A percentile compares a stretch with the other conserved stretches of the same genome.
Conservation (phyloP, 352 stramenopile genomes). For the Phytophthora megakarya region DNA sequence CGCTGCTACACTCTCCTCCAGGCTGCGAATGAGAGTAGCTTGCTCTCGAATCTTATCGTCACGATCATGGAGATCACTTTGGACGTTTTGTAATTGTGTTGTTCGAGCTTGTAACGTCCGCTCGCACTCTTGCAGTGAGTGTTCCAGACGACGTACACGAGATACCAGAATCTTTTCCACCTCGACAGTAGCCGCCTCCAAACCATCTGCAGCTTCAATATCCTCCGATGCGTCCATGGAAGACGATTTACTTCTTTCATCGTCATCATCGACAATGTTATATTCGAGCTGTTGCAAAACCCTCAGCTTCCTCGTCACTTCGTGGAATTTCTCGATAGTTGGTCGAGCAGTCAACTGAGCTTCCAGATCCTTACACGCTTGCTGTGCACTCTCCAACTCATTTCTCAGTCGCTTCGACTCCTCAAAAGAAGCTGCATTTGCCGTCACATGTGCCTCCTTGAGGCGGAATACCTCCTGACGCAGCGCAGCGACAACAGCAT, state of each 20-base stretch:
- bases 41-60: slow-evolving; percentile 58
- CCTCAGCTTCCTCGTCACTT: slow-evolving; percentile 89
- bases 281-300: slow-evolving; percentile 94
- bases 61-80: slow-evolving; percentile 41
- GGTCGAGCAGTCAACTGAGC: slow-evolving; percentile 62
- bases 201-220: slow-evolving; percentile 22
- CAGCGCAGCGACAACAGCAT: slow-evolving; percentile 50
- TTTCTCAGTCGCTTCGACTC: slow-evolving; percentile 43
- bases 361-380: slow-evolving; percentile 40
- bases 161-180: slow-evolving; percentile 71
- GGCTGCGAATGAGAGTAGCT: slow-evolving; percentile 46
- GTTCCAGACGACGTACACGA: slow-evolving; percentile 70
- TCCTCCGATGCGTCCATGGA: slow-evolving; percentile 13
- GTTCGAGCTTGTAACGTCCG: slow-evolving; percentile 41
- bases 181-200: slow-evolving; percentile 43
- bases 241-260: slow-evolving; percentile 37
- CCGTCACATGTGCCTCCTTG: slow-evolving; percentile 49
- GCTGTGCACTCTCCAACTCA: slow-evolving; percentile 36
- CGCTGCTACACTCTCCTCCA: slow-evolving; percentile 72
- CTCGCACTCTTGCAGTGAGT: slow-evolving; percentile 74
- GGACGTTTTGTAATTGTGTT: slow-evolving; percentile 39
- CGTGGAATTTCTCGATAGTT: slow-evolving; percentile 86
- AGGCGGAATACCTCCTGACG: slow-evolving; percentile 65
- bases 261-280: slow-evolving; percentile 79
- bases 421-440: slow-evolving; percentile 26